Conservation (phyloP, 306 rosid species). For the Astragalus membranaceus region DNA sequence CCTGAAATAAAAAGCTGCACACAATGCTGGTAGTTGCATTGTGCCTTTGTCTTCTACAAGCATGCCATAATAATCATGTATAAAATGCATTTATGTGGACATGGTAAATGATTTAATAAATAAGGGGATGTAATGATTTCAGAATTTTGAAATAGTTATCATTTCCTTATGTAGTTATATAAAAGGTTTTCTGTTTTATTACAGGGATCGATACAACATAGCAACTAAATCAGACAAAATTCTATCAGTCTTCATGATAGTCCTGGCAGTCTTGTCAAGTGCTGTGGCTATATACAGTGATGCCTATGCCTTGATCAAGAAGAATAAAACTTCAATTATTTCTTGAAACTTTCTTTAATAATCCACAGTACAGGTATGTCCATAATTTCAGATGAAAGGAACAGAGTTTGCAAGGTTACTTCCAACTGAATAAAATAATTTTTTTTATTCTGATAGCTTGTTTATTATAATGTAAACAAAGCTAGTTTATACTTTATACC, state of each 20-base stretch:
- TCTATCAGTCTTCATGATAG: constrained; percentile 52
- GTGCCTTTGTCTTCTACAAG: neutral
- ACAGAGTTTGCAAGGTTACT: neutral
- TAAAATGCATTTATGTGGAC: neutral
- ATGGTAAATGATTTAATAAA: neutral
- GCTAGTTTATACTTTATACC: constrained; percentile 10
- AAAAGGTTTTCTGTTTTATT: neutral
- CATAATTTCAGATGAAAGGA: constrained; percentile 1
- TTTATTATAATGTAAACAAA: neutral
- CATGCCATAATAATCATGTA: neutral
- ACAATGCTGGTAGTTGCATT: neutral
- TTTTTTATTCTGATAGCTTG: constrained; percentile 4
- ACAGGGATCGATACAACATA: constrained; percentile 58
- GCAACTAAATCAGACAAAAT: constrained; percentile 68
- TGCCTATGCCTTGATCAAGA: constrained; percentile 55
- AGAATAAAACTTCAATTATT: constrained; percentile 18
- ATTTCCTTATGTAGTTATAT: neutral
- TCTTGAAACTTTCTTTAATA: neutral
- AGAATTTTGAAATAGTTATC: neutral
- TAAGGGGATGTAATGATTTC: neutral
- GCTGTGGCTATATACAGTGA: constrained; percentile 71
- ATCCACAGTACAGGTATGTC: neutral
- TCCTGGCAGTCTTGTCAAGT: constrained; percentile 61
- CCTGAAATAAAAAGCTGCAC: neutral
- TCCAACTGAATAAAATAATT: constrained; percentile 11